Percentiles rank a stretch among this genome's conserved stretches.
These are phyloP conservation scores for Trichophyton mentagrophytes DNA, from an alignment of 2,329 filamentous ascomycete species.

Conservation along the genomic window DNA sequence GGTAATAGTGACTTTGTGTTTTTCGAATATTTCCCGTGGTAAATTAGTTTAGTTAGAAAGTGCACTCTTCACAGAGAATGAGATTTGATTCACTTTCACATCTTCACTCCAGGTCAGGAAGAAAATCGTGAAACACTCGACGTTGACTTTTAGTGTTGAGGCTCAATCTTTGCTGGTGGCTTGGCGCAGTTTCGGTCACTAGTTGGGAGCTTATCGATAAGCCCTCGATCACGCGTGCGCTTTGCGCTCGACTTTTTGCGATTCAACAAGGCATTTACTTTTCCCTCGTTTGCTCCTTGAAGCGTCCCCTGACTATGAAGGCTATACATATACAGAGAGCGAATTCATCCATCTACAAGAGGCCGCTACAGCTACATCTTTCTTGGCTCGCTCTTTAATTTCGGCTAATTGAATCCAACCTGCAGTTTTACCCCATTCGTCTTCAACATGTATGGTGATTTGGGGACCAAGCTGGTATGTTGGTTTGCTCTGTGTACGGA, in stretches of 20 bases:
- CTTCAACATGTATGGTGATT: slow-evolving; percentile 70
- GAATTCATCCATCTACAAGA: too few species aligned
- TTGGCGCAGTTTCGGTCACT: neutral
- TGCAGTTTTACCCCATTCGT: neutral
- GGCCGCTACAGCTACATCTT: neutral
- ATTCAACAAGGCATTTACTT: neutral
- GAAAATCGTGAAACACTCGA: neutral
- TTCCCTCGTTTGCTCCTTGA: too few species aligned
- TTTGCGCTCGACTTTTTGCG: neutral
- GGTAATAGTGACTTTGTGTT: neutral
- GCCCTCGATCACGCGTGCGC: neutral
- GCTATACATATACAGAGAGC: neutral
- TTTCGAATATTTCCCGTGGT: neutral
- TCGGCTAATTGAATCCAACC: neutral
- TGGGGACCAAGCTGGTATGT: slow-evolving; percentile 69
- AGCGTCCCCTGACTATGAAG: neutral
- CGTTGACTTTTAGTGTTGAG: neutral
- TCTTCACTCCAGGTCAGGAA: neutral
- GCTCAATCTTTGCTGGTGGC: neutral
- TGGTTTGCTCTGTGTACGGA: slow-evolving; percentile 11
- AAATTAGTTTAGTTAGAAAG: neutral
- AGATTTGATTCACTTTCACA: neutral
- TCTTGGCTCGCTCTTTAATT: neutral
- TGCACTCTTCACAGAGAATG: neutral
- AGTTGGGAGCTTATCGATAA: neutral